Percentiles rank a stretch among this genome's conserved stretches.
Conservation (phyloP, 78 protist genomes). For the Salpingoeca rosetta region DNA sequence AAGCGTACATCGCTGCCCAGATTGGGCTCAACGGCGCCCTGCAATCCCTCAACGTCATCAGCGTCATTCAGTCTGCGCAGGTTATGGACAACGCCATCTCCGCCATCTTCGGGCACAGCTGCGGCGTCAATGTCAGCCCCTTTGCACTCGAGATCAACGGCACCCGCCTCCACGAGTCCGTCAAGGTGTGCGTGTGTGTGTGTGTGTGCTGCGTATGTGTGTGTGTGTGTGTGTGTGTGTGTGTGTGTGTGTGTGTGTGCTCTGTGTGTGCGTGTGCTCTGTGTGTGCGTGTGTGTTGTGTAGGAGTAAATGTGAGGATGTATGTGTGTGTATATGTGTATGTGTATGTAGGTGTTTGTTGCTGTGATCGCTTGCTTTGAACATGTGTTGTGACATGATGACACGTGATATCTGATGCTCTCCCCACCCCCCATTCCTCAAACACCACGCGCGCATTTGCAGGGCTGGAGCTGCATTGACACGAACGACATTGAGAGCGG, state of each 20-base stretch:
- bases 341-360: no score
- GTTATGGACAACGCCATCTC: conserved; percentile 10
- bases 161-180: not conserved
- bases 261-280: no score
- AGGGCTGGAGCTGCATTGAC: conserved; percentile 14
- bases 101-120: not conserved
- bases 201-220: no score
- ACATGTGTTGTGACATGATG: no score
- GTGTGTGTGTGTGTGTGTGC: no score
- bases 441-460: not conserved
- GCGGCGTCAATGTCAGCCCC: conserved; percentile 7
- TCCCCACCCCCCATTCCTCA: no score
- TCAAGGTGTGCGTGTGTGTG: not conserved
- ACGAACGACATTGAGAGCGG: not conserved
- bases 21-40: not conserved
- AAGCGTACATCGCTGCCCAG: not conserved
- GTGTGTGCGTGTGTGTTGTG: no score
- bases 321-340: no score
- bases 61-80: conserved; percentile 6
- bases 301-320: no score
- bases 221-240: no score
- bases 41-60: conserved; percentile 11
- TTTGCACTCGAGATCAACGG: not conserved
- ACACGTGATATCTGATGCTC: no score
- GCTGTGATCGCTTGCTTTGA: no score